Evolutionary conservation across 495 filamentous ascomycete genomes (phyloP), one percentile per base, ranked within the genome.

Genomic region (Hypoxylon subgilvum): DNA sequence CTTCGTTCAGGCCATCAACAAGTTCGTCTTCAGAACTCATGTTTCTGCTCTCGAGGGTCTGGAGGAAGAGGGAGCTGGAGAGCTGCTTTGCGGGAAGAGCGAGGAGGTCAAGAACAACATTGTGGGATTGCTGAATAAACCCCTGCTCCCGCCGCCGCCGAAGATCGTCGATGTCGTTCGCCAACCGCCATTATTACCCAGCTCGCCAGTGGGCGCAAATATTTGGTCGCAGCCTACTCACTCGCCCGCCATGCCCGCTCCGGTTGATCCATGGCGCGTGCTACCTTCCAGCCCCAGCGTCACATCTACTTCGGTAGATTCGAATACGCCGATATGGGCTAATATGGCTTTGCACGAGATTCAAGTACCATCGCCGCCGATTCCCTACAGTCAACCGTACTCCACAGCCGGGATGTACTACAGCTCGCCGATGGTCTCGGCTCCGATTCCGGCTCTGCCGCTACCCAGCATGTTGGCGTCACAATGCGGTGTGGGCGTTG

Each of bases 1-100:
- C 63, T 97, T 99, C 69, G 85, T 97, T 52, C 94, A 99, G 76
- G 89, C 92, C 38, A 88, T 91, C 77, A 99, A 99, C 82, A 92
- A 88, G 76, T 99, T 94, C 70, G 92, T 99, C 65, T 99, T 90
- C 77, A 85, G 92, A 63, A 92, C 94, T 22, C 85, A 89, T 62
- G 91, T 88, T 56, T 86, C 89, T 61, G 94, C 93, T 30, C 80
- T 99, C 50, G 94, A 99, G 75, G 94, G 94, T 41, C 75, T 97
- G 50, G 94, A 99, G 79, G 94, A 99, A 74, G 95, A 97, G 70
- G 94, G 94, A 50, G 91, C 89, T 36, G 94, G 94, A 48, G 94
- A 99, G 76, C 79, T 99, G 48, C 84, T 97, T 34, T 88, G 87
- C 61, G 93, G 94, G 46, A 87, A 90, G 74, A 92, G 91, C 71